Base-by-base conservation (phyloP, 495 filamentous ascomycete species). In the Penicillium coprophilum region DNA sequence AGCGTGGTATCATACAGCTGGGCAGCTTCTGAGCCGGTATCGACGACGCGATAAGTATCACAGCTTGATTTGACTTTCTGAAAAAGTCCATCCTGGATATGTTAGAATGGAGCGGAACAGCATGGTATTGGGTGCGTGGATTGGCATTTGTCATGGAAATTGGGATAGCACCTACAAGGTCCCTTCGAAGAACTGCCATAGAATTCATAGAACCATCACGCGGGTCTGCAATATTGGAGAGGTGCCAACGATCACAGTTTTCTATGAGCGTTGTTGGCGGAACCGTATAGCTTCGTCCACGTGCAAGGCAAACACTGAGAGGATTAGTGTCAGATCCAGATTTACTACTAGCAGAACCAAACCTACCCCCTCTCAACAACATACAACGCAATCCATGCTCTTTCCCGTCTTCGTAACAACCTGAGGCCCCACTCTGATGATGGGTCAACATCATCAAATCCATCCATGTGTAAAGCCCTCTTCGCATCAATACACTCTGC, bases 161-260 rank as follows among this genome's bases (percentile, higher is more conserved):
- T 9, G 34, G 15, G n/a, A 38, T n/a, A 13, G 9, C 4, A 63
- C 79, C 56, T 68, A 87, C 85, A 55, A 90, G 63, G 62, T 90
- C 84, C 69, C 86, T 77, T 32, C 87, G 77, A 15, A 90, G 66
- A 17, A 87, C 81, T 0, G 86, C 83, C 74, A 88, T 85, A 0
- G 85, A 88, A 36, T 85, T 81, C 60, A 89, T 77, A 19, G 86
- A 82, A 0, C 86, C 84, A 65, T 90, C 87, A 67, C 85, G 85
- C 17, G 75, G 73, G 63, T 88, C 85, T 23, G 85, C 82, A 46
- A 87, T 76, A 13, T 77, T 76, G 2, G 78, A 82, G 27, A 81
- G 51, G 61, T 89, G 84, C 87, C 87, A 90, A 30, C 77, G 69
- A 62, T 90, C 86, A 56, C 86, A 88, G 28, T 82, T 80, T 56